A percentile compares a stretch with the other conserved stretches of the same genome.
Conservation (phyloP, 2,329 filamentous ascomycete species). For the Exutisphaerella laricina region DNA sequence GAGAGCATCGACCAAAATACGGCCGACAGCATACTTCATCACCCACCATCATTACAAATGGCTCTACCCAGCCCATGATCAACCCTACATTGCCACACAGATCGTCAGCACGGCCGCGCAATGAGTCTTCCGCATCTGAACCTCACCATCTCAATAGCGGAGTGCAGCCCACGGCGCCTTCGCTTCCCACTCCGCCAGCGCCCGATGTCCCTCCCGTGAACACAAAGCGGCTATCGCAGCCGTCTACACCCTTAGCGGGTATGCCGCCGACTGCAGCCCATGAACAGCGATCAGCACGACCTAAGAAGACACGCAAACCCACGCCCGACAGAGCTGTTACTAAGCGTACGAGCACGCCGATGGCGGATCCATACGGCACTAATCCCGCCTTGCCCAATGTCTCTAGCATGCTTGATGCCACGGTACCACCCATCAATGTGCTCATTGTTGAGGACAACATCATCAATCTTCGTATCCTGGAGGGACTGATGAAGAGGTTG, state of each 20-base stretch:
- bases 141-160: constrained; percentile 38
- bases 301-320: constrained; percentile 23
- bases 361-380: constrained; percentile 17
- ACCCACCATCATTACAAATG: constrained; percentile 59
- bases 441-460: constrained; percentile 98
- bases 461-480: constrained; percentile 89
- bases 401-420: constrained; percentile 60
- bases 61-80: constrained; percentile 27
- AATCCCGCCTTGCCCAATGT: constrained; percentile 17
- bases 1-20: constrained; percentile 51
- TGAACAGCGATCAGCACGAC: constrained; percentile 17
- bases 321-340: constrained; percentile 24
- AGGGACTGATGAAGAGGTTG: constrained; percentile 90
- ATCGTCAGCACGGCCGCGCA: constrained; percentile 28
- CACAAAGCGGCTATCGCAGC: constrained; percentile 24
- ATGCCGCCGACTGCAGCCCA: constrained; percentile 38
- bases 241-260: constrained; percentile 28
- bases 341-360: constrained; percentile 11
- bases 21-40: constrained; percentile 73
- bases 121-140: constrained; percentile 40
- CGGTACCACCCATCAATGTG: constrained; percentile 92
- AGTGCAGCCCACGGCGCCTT: constrained; percentile 39
- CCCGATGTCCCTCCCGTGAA: constrained; percentile 31
- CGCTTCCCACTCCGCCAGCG: constrained; percentile 52
- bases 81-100: constrained; percentile 37